These are phyloP conservation scores for Kalanchoe fedtschenkoi DNA, from an alignment of 164 flowering plant species.

Conservation along the genomic window DNA sequence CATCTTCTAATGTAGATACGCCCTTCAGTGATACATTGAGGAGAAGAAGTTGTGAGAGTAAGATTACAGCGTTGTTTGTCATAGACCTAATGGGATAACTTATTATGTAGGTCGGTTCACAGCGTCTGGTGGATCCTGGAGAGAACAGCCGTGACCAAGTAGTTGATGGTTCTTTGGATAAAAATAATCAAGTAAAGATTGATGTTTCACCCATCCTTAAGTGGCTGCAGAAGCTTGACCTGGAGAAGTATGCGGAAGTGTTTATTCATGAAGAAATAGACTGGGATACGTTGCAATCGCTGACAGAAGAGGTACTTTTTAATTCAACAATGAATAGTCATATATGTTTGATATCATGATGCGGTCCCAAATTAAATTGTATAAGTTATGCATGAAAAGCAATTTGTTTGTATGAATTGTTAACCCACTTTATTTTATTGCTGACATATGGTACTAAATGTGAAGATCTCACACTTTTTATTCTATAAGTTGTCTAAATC, in stretches of 20 bases:
- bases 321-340: not conserved
- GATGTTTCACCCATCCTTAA: conserved; percentile 47
- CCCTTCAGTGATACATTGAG: not conserved
- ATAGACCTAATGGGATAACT: not conserved
- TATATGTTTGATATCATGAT: not conserved
- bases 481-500: too few relatives aligned
- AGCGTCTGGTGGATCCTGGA: conserved; percentile 7
- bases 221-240: conserved; percentile 55
- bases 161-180: conserved; percentile 15
- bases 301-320: conserved; percentile 74
- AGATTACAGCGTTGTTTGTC: not conserved
- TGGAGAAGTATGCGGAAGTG: conserved; percentile 54
- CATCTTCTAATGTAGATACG: not conserved
- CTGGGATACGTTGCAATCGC: conserved; percentile 71
- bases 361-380: too few relatives aligned
- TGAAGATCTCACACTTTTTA: too few relatives aligned
- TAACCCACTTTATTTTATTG: too few relatives aligned
- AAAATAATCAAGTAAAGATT: conserved; percentile 18
- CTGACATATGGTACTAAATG: too few relatives aligned
- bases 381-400: too few relatives aligned
- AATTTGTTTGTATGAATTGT: too few relatives aligned
- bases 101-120: conserved; percentile 28
- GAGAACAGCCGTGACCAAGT: conserved; percentile 9
- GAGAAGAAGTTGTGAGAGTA: not conserved
- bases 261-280: conserved; percentile 76